Percentiles rank a stretch among this genome's conserved stretches.
phyloP scores from a whole-genome alignment of 768 basidiomycete genomes.

The Kwoniella botswanensis region DNA sequence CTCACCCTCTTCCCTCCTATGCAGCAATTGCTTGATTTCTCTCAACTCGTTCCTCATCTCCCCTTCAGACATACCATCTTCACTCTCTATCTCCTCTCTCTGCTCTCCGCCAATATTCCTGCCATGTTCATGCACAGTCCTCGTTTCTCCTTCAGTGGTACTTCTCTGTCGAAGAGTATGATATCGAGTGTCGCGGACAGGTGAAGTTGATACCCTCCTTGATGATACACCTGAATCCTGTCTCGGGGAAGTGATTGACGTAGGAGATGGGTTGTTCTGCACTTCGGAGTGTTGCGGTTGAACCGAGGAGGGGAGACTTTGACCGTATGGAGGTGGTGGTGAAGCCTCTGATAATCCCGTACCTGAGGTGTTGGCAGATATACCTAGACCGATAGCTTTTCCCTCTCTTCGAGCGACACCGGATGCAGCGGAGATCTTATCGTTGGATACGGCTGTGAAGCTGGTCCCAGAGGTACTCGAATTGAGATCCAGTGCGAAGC shows the following conservation, averaged over 20 bases:
- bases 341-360: slow-evolving; percentile 32
- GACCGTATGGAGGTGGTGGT: slow-evolving; percentile 51
- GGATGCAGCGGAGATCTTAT: not conserved
- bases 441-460: not conserved
- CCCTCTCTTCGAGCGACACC: not conserved
- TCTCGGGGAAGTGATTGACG: slow-evolving; percentile 16
- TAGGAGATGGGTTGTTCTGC: not conserved
- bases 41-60: slow-evolving; percentile 25
- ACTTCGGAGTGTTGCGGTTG: not conserved
- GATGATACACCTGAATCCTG: slow-evolving; percentile 23
- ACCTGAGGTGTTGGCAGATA: not conserved
- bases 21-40: slow-evolving; percentile 29
- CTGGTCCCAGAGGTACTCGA: not conserved
- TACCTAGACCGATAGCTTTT: slow-evolving; percentile 16
- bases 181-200: not conserved
- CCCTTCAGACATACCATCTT: slow-evolving; percentile 30
- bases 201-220: slow-evolving; percentile 13
- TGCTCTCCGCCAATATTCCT: slow-evolving; percentile 6
- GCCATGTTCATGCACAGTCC: slow-evolving; percentile 4
- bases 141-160: slow-evolving; percentile 18
- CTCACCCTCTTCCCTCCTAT: slow-evolving; percentile 43
- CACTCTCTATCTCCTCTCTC: slow-evolving; percentile 23
- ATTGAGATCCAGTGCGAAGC: slow-evolving; percentile 25
- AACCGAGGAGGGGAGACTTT: slow-evolving; percentile 15
- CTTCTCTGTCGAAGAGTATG: slow-evolving; percentile 20